Conservation (phyloP, 2,329 filamentous ascomycete genomes). For the Exophiala viscosa region DNA sequence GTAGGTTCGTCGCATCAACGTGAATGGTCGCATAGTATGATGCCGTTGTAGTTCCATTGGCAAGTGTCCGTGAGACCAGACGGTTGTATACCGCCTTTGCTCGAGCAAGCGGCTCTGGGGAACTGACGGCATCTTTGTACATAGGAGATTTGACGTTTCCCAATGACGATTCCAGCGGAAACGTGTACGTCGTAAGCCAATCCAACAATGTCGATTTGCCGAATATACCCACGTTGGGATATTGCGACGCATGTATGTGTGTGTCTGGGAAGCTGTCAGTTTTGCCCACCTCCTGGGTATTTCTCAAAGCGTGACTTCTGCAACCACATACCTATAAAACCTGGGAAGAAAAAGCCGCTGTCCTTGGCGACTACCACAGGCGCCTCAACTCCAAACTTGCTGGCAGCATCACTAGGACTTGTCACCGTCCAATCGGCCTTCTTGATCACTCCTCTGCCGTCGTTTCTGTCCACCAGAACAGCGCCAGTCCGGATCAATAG, state of each 20-base stretch:
- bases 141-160: conserved; percentile 33
- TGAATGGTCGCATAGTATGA: conserved; percentile 93
- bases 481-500: conserved; percentile 26
- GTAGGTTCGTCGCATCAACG: conserved; percentile 81
- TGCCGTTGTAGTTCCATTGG: conserved; percentile 88
- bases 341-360: conserved; percentile 34
- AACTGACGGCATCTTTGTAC: conserved; percentile 28
- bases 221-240: conserved; percentile 90
- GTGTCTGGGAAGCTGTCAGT: conserved; percentile 61
- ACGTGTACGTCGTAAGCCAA: conserved; percentile 93
- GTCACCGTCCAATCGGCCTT: conserved; percentile 26
- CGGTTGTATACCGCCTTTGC: conserved; percentile 72
- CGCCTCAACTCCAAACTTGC: conserved; percentile 21
- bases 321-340: conserved; percentile 43
- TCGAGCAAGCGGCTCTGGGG: conserved; percentile 47
- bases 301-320: background rate
- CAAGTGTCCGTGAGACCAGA: conserved; percentile 73
- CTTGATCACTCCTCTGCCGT: conserved; percentile 25
- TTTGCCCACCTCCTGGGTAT: background rate
- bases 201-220: conserved; percentile 88
- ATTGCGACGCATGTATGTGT: conserved; percentile 92
- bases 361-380: conserved; percentile 18
- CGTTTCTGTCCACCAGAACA: conserved; percentile 22
- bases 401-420: conserved; percentile 17
- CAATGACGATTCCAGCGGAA: conserved; percentile 82